Evolutionary conservation across 345 rosid species (phyloP).

Genomic region (Punica granatum): DNA sequence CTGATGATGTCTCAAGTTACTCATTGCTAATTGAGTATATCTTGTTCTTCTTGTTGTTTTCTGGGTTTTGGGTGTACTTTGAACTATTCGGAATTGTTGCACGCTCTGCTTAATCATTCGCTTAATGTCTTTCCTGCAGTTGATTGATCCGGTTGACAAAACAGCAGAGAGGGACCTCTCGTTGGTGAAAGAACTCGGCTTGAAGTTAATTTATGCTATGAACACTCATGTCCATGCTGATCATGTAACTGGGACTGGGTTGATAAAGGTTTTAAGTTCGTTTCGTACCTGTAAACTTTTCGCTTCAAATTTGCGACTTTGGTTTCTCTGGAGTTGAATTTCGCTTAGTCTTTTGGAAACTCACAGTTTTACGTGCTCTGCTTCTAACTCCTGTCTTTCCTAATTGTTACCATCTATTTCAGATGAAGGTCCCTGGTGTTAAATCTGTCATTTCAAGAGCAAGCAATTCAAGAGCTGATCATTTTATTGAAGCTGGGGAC

Average conservation of each 20-base stretch:
- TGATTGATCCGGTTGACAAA: conserved; percentile 92
- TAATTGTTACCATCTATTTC: conserved; percentile 8
- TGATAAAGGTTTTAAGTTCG: conserved; percentile 49
- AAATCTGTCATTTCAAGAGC: conserved; percentile 78
- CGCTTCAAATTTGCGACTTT: neutral
- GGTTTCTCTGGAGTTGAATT: neutral
- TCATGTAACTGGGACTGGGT: conserved; percentile 89
- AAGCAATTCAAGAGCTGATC: conserved; percentile 80
- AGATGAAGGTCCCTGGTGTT: conserved; percentile 57
- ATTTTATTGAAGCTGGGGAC: conserved; percentile 61
- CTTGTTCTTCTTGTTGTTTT: neutral
- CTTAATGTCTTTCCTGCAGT: conserved; percentile 26
- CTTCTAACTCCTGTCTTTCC: neutral
- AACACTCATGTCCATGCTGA: conserved; percentile 99
- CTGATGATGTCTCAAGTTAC: neutral
- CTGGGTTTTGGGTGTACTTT: neutral
- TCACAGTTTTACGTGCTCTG: neutral
- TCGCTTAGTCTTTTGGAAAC: neutral
- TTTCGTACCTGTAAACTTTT: neutral
- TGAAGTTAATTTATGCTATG: conserved; percentile 73
- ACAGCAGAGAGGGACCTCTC: conserved; percentile 82
- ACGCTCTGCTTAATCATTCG: neutral
- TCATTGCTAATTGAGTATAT: neutral
- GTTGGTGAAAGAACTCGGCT: conserved; percentile 59
- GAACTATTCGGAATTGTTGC: neutral